phyloP scores from a whole-genome alignment of 2,329 filamentous ascomycete species.

The Cladosporium austrohemisphaericum region DNA sequence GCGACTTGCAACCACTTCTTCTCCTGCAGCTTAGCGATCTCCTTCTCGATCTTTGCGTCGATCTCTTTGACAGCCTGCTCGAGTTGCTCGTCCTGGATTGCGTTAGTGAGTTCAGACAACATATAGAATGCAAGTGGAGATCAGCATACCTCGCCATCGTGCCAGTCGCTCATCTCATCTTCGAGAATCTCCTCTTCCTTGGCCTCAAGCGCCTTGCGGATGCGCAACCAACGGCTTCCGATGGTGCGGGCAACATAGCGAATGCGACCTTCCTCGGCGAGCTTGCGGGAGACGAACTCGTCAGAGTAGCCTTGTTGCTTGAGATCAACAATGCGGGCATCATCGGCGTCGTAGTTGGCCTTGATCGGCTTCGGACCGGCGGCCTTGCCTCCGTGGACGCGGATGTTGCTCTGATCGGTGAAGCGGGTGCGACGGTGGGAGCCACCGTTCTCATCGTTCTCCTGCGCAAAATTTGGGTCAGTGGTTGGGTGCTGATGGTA shows the following conservation, averaged over 20 bases:
- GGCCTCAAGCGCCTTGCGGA: slow-evolving; percentile 41
- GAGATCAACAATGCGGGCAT: slow-evolving; percentile 44
- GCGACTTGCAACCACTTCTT: slow-evolving; percentile 41
- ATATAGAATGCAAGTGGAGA: too few relatives aligned
- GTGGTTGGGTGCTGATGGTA: neutral
- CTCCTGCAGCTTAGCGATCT: slow-evolving; percentile 39
- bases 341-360: slow-evolving; percentile 45
- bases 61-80: slow-evolving; percentile 38
- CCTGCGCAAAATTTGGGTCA: neutral
- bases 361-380: slow-evolving; percentile 42
- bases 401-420: slow-evolving; percentile 12
- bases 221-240: slow-evolving; percentile 45
- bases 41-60: slow-evolving; percentile 41
- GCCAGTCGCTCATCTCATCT: slow-evolving; percentile 49
- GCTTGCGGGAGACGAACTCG: slow-evolving; percentile 41
- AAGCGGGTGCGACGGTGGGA: slow-evolving; percentile 2
- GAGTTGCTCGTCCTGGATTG: slow-evolving; percentile 43
- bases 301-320: slow-evolving; percentile 43
- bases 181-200: slow-evolving; percentile 45
- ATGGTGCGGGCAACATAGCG: slow-evolving; percentile 47
- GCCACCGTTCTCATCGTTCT: neutral
- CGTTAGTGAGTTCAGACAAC: too few relatives aligned
- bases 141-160: slow-evolving; percentile 43
- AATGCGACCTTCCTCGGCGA: slow-evolving; percentile 41
- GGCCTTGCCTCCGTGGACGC: slow-evolving; percentile 39